phyloP scores from a whole-genome alignment of 768 basidiomycete species.

The Amanita subjunquillea region DNA sequence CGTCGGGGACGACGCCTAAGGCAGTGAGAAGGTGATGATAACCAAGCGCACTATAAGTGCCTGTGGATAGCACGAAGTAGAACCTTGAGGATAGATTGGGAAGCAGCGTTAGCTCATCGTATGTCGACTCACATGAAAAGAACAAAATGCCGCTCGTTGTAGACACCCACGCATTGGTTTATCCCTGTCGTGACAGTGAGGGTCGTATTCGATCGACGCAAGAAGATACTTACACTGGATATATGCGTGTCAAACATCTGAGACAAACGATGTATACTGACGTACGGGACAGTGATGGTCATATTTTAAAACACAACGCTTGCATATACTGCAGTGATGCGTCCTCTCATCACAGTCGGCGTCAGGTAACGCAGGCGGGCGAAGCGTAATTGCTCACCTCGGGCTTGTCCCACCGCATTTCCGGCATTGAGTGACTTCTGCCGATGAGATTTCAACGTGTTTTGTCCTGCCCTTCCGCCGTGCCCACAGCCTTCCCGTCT shows the following conservation, averaged over 20 bases:
- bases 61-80: slow-evolving; percentile 69
- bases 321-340: slow-evolving; percentile 90
- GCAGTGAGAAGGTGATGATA: slow-evolving; percentile 49
- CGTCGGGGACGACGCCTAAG: slow-evolving; percentile 40
- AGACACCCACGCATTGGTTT: slow-evolving; percentile 92
- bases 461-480: slow-evolving; percentile 38
- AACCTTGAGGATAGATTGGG: slow-evolving; percentile 34
- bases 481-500: slow-evolving; percentile 14
- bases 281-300: slow-evolving; percentile 88
- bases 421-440: slow-evolving; percentile 48
- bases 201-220: background rate
- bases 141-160: slow-evolving; percentile 94
- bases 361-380: background rate
- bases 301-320: slow-evolving; percentile 81
- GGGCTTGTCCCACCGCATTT: slow-evolving; percentile 64
- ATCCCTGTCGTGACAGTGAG: slow-evolving; percentile 51
- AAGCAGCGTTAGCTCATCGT: background rate
- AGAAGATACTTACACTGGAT: slow-evolving; percentile 17
- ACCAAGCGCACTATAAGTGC: slow-evolving; percentile 53
- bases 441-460: slow-evolving; percentile 38
- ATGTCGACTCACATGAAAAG: slow-evolving; percentile 69
- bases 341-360: slow-evolving; percentile 47
- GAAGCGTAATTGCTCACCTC: slow-evolving; percentile 37
- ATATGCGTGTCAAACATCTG: background rate
- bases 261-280: slow-evolving; percentile 12